phyloP scores from a whole-genome alignment of 768 basidiomycete species.

The Phaffia australis region DNA sequence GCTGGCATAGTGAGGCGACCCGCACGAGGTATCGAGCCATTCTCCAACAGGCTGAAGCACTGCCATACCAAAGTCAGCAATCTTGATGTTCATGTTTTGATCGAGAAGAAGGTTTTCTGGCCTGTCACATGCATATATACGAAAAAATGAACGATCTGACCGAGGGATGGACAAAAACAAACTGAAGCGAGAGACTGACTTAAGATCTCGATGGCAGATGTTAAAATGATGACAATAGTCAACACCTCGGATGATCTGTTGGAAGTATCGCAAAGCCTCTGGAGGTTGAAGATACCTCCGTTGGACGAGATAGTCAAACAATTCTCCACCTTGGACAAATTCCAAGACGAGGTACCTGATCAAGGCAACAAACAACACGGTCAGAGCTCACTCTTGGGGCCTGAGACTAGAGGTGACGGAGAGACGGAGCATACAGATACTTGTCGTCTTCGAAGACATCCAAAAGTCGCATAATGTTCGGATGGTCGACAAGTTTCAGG shows the following conservation, averaged over 20 bases:
- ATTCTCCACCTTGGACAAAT: slow-evolving; percentile 89
- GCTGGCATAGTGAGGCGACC: slow-evolving; percentile 60
- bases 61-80: slow-evolving; percentile 92
- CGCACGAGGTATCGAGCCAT: slow-evolving; percentile 86
- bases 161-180: slow-evolving; percentile 97
- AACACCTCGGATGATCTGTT: slow-evolving; percentile 88
- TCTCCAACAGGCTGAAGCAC: slow-evolving; percentile 66
- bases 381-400: background rate
- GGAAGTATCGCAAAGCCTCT: slow-evolving; percentile 79
- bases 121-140: slow-evolving; percentile 31
- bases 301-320: slow-evolving; percentile 96
- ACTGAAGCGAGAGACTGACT: slow-evolving; percentile 74
- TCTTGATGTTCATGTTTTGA: slow-evolving; percentile 78
- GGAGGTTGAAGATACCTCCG: slow-evolving; percentile 75
- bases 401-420: background rate
- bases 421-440: slow-evolving; percentile 48
- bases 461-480: slow-evolving; percentile 87
- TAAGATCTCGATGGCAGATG: slow-evolving; percentile 92
- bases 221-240: slow-evolving; percentile 84
- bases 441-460: slow-evolving; percentile 89
- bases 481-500: slow-evolving; percentile 99
- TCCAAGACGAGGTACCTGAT: slow-evolving; percentile 88
- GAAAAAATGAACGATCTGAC: slow-evolving; percentile 78
- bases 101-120: slow-evolving; percentile 89
- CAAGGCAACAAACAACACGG: background rate